A percentile compares a stretch with the other conserved stretches of the same genome.
Conservation (phyloP, 1,139 yeast genomes). For the Kurtzmaniella quercitrusa region DNA sequence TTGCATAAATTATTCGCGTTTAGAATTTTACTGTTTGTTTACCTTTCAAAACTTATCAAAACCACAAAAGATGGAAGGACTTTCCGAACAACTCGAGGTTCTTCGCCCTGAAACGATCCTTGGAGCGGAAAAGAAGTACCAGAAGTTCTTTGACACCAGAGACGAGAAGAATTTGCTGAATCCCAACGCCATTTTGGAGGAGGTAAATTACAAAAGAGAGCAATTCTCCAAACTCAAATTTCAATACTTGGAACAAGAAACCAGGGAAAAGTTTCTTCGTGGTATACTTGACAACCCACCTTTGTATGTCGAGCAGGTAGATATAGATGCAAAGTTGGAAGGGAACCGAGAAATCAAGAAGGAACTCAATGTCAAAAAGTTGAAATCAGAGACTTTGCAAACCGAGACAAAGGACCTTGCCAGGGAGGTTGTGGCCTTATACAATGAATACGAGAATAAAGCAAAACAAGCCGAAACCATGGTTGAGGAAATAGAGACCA, state of each 20-base stretch:
- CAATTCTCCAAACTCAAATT: conserved; percentile 51
- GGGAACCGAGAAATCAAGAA: conserved; percentile 2
- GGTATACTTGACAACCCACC: conserved; percentile 11
- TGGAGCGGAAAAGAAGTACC: conserved; percentile 2
- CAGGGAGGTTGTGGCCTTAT: conserved; percentile 4
- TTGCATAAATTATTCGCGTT: too few species aligned
- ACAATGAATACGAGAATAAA: conserved; percentile 6
- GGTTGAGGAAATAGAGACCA: conserved; percentile 6
- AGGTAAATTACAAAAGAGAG: conserved; percentile 30
- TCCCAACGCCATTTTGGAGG: conserved; percentile 27
- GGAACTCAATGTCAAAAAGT: conserved; percentile 3
- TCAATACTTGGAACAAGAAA: conserved; percentile 62
- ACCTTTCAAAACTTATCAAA: neutral
- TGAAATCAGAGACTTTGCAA: conserved; percentile 2
- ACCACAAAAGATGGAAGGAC: neutral
- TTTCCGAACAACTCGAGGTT: conserved; percentile 1
- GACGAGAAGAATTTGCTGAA: conserved; percentile 8
- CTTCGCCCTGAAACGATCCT: conserved; percentile 4
- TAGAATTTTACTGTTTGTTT: neutral
- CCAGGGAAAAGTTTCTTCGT: conserved; percentile 57
- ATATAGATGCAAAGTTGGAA: conserved; percentile 4
- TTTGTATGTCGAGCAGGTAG: conserved; percentile 6
- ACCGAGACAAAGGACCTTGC: conserved; percentile 2
- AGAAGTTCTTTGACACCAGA: conserved; percentile 1
- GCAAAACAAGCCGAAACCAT: conserved; percentile 3